phyloP scores from a whole-genome alignment of 495 filamentous ascomycete genomes.

The Talaromyces adpressus region DNA sequence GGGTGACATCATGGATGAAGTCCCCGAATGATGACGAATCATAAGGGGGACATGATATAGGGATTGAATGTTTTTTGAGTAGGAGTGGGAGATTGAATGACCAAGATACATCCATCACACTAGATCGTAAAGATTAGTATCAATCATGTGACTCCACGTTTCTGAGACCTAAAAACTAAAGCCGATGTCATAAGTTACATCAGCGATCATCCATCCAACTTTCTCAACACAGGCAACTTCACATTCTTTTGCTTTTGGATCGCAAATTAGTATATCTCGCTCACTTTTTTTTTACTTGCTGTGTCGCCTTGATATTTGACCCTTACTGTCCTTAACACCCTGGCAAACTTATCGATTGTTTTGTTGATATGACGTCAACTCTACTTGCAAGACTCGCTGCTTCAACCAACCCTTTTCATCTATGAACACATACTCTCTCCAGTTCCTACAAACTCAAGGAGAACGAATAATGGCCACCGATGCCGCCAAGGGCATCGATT shows the following conservation, averaged over 20 bases:
- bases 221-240: neutral
- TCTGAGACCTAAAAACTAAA: too few species aligned
- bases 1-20: too few species aligned
- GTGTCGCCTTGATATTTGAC: neutral
- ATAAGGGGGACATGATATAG: too few species aligned
- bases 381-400: neutral
- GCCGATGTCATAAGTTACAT: neutral
- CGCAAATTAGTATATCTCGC: neutral
- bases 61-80: too few species aligned
- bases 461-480: constrained; percentile 1
- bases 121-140: too few species aligned
- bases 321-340: neutral
- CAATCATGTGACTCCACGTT: too few species aligned
- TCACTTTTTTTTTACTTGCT: neutral
- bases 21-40: too few species aligned
- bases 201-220: neutral
- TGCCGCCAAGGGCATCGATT: constrained; percentile 14
- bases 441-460: neutral
- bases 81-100: too few species aligned
- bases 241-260: neutral
- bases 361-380: neutral
- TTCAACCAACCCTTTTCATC: neutral
- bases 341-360: neutral
- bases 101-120: too few species aligned
- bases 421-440: neutral